Evolutionary conservation across 148 eudicot genomes (phyloP), one percentile per base, ranked within the genome.

Genomic region (Amaranthus hypochondriacus): DNA sequence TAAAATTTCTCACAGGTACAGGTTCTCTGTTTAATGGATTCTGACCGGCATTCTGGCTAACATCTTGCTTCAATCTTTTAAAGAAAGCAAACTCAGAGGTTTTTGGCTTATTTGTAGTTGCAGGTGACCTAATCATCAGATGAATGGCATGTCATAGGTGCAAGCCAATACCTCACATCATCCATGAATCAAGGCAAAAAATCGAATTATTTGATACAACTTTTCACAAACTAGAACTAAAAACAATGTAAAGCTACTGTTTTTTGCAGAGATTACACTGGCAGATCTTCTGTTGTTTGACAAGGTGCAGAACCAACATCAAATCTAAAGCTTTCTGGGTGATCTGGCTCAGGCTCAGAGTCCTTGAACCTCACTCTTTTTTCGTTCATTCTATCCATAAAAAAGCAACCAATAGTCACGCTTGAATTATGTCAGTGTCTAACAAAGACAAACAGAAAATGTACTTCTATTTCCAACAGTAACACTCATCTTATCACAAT

Each of bases 21-120:
- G 70, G 80, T 68, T 72, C 80, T 65, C 72, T 77, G 60, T 69
- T 70, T 52, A 60, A 50, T 42, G 78, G n/a, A 76, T 66, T 54
- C 11, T 53, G 74, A 70, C 65, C 44, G 52, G 68, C 53, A 62
- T 60, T 75, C 60, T 76, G 46, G 15, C 84, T 79, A 47, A 81
- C 76, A 72, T 79, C 72, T 68, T 82, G 72, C 86, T 88, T 92
- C 56, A 88, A 60, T 69, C 77, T 92, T 83, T 84, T 90, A 75
- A 92, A 92, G 75, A 83, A 90, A 12, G 92, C 89, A 78, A 71
- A 92, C 75, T 92, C 97, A 13, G 97, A 88, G 49, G 97, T 92
- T 78, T 89, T 92, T 2, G 97, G 80, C 7, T 74, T 85, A 68
- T 48, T 70, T n/a, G 76, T 54, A 62, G 69, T 77, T 72, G 74